Evolutionary conservation across 805 yeast genomes (phyloP).

Genomic region (Wickerhamomyces bovis): DNA sequence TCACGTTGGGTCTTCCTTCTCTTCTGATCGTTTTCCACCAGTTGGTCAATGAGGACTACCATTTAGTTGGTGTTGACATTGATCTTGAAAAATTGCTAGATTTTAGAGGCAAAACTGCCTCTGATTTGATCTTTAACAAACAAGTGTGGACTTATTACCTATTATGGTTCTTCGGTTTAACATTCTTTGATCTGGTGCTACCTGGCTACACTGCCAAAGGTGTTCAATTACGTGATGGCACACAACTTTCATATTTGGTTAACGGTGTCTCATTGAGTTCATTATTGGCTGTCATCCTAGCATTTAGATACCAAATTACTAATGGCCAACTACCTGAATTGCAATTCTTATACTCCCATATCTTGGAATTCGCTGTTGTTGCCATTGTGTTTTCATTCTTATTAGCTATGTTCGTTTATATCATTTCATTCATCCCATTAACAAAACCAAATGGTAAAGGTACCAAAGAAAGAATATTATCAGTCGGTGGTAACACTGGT

Average conservation of each 20-base stretch:
- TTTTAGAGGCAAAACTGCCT: slow-evolving; percentile 30
- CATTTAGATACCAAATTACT: slow-evolving; percentile 46
- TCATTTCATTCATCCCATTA: slow-evolving; percentile 60
- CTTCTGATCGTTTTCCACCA: slow-evolving; percentile 55
- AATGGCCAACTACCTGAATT: slow-evolving; percentile 69
- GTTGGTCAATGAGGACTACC: slow-evolving; percentile 54
- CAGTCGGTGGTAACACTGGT: slow-evolving; percentile 83
- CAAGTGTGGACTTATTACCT: slow-evolving; percentile 59
- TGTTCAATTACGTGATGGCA: slow-evolving; percentile 68
- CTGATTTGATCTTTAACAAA: slow-evolving; percentile 33
- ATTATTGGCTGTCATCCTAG: slow-evolving; percentile 33
- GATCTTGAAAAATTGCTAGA: slow-evolving; percentile 32
- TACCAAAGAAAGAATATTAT: slow-evolving; percentile 64
- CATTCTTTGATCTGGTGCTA: slow-evolving; percentile 53
- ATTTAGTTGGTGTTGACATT: slow-evolving; percentile 41
- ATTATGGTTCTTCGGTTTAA: slow-evolving; percentile 66
- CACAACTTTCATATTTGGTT: slow-evolving; percentile 64
- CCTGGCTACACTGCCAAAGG: slow-evolving; percentile 68
- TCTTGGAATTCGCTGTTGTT: slow-evolving; percentile 56
- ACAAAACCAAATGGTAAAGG: slow-evolving; percentile 41
- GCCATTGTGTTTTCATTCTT: slow-evolving; percentile 58
- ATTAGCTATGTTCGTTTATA: slow-evolving; percentile 60
- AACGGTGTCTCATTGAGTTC: slow-evolving; percentile 64
- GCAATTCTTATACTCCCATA: slow-evolving; percentile 64
- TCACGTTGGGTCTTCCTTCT: slow-evolving; percentile 63